These are phyloP conservation scores for Agrocybe chaxingu DNA, from an alignment of 768 basidiomycete species.

Conservation along the genomic window DNA sequence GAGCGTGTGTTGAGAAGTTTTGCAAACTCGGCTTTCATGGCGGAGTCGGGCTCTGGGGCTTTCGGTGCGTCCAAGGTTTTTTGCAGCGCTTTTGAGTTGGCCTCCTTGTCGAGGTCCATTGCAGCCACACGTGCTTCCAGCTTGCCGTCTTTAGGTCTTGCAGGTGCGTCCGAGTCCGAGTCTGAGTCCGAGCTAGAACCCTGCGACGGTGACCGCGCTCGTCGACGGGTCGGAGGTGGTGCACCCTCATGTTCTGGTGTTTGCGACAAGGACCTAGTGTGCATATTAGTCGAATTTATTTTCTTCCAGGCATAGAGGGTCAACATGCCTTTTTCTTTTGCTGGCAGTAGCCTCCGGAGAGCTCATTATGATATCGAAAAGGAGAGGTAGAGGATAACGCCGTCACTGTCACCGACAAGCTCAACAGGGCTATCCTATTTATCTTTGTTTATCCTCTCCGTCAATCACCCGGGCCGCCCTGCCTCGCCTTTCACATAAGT, in stretches of 20 bases:
- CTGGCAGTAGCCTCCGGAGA: conserved; percentile 24
- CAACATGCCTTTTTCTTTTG: conserved; percentile 48
- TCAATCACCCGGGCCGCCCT: too few species aligned
- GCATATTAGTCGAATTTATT: conserved; percentile 1
- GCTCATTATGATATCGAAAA: conserved; percentile 8
- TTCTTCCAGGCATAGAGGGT: not conserved
- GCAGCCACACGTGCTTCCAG: conserved; percentile 69
- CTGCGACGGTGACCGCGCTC: conserved; percentile 41
- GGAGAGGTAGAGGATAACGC: too few species aligned
- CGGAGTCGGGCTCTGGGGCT: conserved; percentile 45
- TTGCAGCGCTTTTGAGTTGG: conserved; percentile 47
- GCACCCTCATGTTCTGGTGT: conserved; percentile 36
- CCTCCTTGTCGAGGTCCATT: conserved; percentile 59
- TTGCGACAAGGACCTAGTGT: conserved; percentile 46
- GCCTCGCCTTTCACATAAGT: too few species aligned
- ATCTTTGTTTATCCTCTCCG: too few species aligned
- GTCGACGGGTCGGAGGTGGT: conserved; percentile 38
- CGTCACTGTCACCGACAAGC: too few species aligned
- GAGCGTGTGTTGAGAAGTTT: conserved; percentile 80
- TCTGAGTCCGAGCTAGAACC: conserved; percentile 18
- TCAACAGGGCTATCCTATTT: too few species aligned
- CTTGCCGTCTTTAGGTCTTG: conserved; percentile 76
- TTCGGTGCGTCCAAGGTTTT: conserved; percentile 37
- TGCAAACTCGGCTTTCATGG: conserved; percentile 84
- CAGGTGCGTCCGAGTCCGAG: conserved; percentile 57